Evolutionary conservation across 805 yeast species (phyloP), one percentile per base, ranked within the genome.

Genomic region (Schwanniomyces polymorphus): DNA sequence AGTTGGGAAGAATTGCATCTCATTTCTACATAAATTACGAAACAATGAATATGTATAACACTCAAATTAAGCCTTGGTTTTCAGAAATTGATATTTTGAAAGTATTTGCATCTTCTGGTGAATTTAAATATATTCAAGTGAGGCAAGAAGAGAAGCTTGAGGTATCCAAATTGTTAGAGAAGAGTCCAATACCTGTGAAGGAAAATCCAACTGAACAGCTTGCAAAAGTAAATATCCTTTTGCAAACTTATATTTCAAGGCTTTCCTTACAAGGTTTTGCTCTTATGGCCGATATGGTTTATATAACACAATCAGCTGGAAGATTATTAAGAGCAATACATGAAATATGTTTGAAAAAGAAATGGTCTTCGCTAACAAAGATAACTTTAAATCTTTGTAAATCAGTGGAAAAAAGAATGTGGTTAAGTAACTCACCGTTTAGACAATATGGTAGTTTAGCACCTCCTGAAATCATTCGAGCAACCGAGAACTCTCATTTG

Each of bases 301-400:
- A 88, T 61, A 82, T 94, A 35, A 87, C 94, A 0, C 98, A 94
- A 64, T 89, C 95, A 35, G 97, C 97, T 0, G 92, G 95, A 3
- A 78, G 99, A 60, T 65, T 94, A 33, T 72, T 91, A 46, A 71
- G 97, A 47, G 97, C 98, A 0, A 78, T 95, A 52, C 83, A 79
- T 61, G 97, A 92, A 59, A 80, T 94, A 28, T 79, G 88, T 8
- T 55, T 88, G 40, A 73, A 76, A 44, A 87, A 84, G 53, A 76
- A 78, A 9, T 91, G 96, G 95, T 76, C 97, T 0, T 61, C 72
- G 17, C 63, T 86, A 11, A 73, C 96, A 0, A 79, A 76, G 53
- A 49, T 67, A 1, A 59, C 86, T 1, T 73, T 91, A 10, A 82
- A 82, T 44, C 51, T 92, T 9, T 85, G 92, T 61, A 87, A 88